Evolutionary conservation across 1,139 yeast genomes (phyloP), one percentile per base, ranked within the genome.

Genomic region (Sugiyamaella castrensis): DNA sequence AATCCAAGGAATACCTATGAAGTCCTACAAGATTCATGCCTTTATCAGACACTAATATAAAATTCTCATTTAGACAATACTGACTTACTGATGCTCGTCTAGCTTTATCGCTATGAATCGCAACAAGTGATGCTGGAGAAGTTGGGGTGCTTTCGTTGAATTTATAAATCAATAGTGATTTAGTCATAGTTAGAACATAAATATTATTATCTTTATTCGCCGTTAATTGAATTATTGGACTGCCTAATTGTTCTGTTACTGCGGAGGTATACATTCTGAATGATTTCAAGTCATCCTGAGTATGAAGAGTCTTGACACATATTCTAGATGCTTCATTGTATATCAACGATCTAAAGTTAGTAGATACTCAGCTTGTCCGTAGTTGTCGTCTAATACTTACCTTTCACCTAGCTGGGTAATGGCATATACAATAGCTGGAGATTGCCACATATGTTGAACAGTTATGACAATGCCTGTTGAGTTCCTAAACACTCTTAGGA

Each of bases 361-460:
- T 35, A n/a, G 19, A n/a, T 31, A 6, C 34, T 6, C n/a, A n/a
- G n/a, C n/a, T n/a, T n/a, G n/a, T n/a, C n/a, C n/a, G n/a, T n/a
- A n/a, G n/a, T n/a, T n/a, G n/a, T n/a, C n/a, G n/a, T 15, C 11
- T 26, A 5, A 24, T 13, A 24, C 31, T 37, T 11, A 32, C 4
- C 50, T 46, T 12, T 51, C 53, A 9, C 40, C 47, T 6, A 59
- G 28, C 13, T 61, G 66, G 4, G 51, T 44, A 13, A 62, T 48
- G 0, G 64, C 48, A 11, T 55, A 40, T 2, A 66, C 69, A 2
- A 63, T 59, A 8, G 63, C 66, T 0, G 53, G 53, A 0, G 66
- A 57, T 31, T 54, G 54, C 47, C 57, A 55, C 26, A 37, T 35
- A 40, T 50, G 47, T 42, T 51, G 57, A 13, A 44, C 46, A 8